phyloP scores from a whole-genome alignment of 106 monocot species.

The Xerophyta viscosa region DNA sequence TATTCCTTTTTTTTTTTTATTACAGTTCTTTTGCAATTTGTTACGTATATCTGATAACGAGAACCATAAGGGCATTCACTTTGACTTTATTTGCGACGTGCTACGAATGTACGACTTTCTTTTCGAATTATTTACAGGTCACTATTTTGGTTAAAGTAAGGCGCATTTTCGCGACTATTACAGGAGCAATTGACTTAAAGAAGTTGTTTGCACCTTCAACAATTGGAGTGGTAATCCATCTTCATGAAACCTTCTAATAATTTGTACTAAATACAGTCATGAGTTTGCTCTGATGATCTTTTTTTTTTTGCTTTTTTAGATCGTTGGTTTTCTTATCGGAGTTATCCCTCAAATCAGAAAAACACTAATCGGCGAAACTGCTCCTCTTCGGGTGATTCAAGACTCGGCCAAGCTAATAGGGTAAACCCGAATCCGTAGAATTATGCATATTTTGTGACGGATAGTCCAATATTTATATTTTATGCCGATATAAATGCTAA shows the following conservation, averaged over 20 bases:
- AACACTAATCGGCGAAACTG: conserved; percentile 51
- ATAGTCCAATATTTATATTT: too few relatives aligned
- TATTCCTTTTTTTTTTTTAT: too few relatives aligned
- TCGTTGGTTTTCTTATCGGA: conserved; percentile 65
- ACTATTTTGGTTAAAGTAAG: conserved; percentile 13
- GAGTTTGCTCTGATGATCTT: too few relatives aligned
- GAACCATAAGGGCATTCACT: too few relatives aligned
- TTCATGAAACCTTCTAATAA: neutral
- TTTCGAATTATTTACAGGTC: conserved; percentile 11
- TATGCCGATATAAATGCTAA: too few relatives aligned
- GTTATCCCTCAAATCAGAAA: conserved; percentile 44
- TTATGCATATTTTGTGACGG: too few relatives aligned
- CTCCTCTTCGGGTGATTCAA: conserved; percentile 70
- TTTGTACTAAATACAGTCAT: too few relatives aligned
- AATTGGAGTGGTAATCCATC: conserved; percentile 47
- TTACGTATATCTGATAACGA: too few relatives aligned
- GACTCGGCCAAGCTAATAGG: conserved; percentile 47
- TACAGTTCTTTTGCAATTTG: too few relatives aligned
- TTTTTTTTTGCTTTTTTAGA: conserved; percentile 17
- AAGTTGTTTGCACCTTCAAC: conserved; percentile 74
- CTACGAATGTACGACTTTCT: neutral
- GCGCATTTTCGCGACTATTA: conserved; percentile 7
- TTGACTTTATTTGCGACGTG: too few relatives aligned
- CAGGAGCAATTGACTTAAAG: conserved; percentile 29
- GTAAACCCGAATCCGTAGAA: too few relatives aligned